These are phyloP conservation scores for Sphagnurus paluster DNA, from an alignment of 1,284 basidiomycete species.

Conservation along the genomic window DNA sequence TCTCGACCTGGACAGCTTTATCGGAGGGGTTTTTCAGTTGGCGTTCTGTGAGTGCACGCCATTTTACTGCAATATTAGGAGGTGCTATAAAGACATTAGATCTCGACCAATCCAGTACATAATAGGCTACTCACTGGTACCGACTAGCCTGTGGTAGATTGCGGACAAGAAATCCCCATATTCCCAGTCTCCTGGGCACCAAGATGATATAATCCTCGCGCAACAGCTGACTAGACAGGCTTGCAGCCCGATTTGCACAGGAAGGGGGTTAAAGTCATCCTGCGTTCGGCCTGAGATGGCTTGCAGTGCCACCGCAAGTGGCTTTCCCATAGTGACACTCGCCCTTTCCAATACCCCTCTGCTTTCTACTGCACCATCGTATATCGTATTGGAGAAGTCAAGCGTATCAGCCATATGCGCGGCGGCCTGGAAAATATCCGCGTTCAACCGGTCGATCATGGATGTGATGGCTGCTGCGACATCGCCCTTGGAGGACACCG, in stretches of 20 bases:
- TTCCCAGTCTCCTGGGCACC: constrained; percentile 39
- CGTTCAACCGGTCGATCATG: constrained; percentile 17
- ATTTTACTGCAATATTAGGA: constrained; percentile 17
- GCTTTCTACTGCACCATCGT: background rate
- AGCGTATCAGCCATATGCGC: constrained; percentile 23
- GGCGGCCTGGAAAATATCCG: constrained; percentile 22
- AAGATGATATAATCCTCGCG: constrained; percentile 43
- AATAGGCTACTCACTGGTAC: constrained; percentile 22
- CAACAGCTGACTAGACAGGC: constrained; percentile 39
- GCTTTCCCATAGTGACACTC: constrained; percentile 12
- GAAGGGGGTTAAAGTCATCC: constrained; percentile 34
- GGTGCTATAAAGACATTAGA: constrained; percentile 9
- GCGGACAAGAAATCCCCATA: constrained; percentile 28
- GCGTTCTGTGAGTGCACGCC: constrained; percentile 23
- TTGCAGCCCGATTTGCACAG: constrained; percentile 49
- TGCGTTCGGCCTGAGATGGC: constrained; percentile 2
- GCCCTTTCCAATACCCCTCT: constrained; percentile 13
- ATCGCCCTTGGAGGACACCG: constrained; percentile 10
- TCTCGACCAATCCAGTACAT: background rate
- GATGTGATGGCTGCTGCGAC: constrained; percentile 6
- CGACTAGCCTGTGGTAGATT: constrained; percentile 27
- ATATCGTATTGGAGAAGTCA: constrained; percentile 6
- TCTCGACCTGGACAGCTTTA: constrained; percentile 9
- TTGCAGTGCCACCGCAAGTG: constrained; percentile 11
- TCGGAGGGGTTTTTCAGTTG: constrained; percentile 18